Conservation (phyloP, 1,139 yeast species). For the Geotrichum restrictum region DNA sequence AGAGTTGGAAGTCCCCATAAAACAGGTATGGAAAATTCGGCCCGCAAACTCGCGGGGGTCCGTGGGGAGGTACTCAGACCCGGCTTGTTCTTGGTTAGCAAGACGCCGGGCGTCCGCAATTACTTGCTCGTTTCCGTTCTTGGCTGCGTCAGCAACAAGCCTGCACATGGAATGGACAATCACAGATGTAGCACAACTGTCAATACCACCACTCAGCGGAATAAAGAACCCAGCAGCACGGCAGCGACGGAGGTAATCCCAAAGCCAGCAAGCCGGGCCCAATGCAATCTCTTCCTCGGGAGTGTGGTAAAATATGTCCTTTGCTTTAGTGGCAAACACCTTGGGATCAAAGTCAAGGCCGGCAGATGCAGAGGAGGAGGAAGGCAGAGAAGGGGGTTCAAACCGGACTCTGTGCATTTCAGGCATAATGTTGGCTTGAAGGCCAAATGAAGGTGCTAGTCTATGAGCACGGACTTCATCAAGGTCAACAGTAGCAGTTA, state of each 20-base stretch:
- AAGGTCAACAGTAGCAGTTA: constrained; percentile 87
- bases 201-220: constrained; percentile 96
- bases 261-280: constrained; percentile 98
- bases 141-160: constrained; percentile 64
- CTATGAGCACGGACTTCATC: constrained; percentile 87
- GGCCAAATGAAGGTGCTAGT: constrained; percentile 65
- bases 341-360: constrained; percentile 54
- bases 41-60: constrained; percentile 73
- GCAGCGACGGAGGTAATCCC: constrained; percentile 94
- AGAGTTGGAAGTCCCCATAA: constrained; percentile 94
- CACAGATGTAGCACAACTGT: constrained; percentile 94
- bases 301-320: constrained; percentile 56
- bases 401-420: constrained; percentile 60
- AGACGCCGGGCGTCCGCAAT: constrained; percentile 66
- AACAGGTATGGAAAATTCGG: constrained; percentile 78
- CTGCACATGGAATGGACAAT: constrained; percentile 94
- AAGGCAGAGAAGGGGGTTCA: constrained; percentile 26
- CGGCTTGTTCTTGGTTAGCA: constrained; percentile 46
- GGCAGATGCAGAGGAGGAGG: constrained; percentile 21
- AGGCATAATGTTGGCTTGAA: constrained; percentile 55
- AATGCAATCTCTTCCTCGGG: constrained; percentile 96
- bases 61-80: constrained; percentile 58
- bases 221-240: constrained; percentile 85
- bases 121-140: constrained; percentile 68
- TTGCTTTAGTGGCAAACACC: constrained; percentile 54